Evolutionary conservation across 805 yeast species (phyloP).

Genomic region (Nakazawaea ambrosiae): DNA sequence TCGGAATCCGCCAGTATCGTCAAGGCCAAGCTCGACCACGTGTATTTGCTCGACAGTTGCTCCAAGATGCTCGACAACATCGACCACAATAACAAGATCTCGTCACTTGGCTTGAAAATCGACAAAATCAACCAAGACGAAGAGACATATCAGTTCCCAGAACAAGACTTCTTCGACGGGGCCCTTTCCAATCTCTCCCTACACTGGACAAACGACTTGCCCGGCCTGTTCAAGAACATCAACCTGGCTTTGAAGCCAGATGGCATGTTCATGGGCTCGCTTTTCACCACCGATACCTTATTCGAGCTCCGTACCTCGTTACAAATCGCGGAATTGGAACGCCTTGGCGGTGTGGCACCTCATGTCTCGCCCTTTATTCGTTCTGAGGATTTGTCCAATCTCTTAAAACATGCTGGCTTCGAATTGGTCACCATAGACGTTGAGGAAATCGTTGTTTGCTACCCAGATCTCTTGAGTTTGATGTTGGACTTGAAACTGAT

Average conservation of each 20-base stretch:
- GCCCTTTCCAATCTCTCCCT: conserved; percentile 65
- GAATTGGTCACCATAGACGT: conserved; percentile 77
- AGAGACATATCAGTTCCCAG: conserved; percentile 39
- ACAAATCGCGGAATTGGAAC: conserved; percentile 77
- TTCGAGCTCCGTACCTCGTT: conserved; percentile 74
- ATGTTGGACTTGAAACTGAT: conserved; percentile 67
- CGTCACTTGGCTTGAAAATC: conserved; percentile 27
- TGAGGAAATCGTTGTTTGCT: conserved; percentile 74
- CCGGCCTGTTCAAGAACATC: conserved; percentile 49
- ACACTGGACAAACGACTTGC: conserved; percentile 88
- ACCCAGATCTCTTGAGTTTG: conserved; percentile 62
- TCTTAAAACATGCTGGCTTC: conserved; percentile 71
- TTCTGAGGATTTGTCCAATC: conserved; percentile 65
- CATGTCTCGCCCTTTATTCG: conserved; percentile 77
- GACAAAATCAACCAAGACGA: conserved; percentile 58
- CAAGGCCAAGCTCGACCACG: conserved; percentile 40
- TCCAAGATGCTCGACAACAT: conserved; percentile 46
- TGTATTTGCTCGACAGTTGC: conserved; percentile 66
- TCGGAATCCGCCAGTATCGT: conserved; percentile 40
- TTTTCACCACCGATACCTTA: conserved; percentile 82
- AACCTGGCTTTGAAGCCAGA: conserved; percentile 63
- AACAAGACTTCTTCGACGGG: conserved; percentile 51
- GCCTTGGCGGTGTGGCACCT: conserved; percentile 75
- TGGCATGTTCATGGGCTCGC: conserved; percentile 73
- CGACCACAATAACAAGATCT: conserved; percentile 6